phyloP scores from a whole-genome alignment of 805 yeast genomes.

The Candida rishiriensis region DNA sequence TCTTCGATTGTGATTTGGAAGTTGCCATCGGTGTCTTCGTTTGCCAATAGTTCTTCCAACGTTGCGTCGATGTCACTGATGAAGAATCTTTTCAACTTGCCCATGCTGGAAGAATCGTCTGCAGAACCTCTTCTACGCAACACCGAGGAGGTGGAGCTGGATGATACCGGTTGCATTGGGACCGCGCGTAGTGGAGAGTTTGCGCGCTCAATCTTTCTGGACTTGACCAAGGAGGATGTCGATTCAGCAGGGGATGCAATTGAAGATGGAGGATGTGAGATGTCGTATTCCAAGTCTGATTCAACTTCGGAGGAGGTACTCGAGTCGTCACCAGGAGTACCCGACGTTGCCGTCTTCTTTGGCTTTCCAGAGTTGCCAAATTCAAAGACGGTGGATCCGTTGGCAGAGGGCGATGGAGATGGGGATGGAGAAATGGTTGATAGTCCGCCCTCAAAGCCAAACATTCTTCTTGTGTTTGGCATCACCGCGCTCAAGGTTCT shows the following conservation, averaged over 20 bases:
- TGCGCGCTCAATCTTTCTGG: slow-evolving; percentile 10
- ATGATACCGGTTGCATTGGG: neutral
- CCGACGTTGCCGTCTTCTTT: neutral
- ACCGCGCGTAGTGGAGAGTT: slow-evolving; percentile 1
- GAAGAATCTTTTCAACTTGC: slow-evolving; percentile 48
- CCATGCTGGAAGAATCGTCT: slow-evolving; percentile 39
- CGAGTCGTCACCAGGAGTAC: neutral
- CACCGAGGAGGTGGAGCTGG: slow-evolving; percentile 1
- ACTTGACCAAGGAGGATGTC: slow-evolving; percentile 16
- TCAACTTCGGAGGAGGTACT: neutral
- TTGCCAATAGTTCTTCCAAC: slow-evolving; percentile 57
- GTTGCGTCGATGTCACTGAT: slow-evolving; percentile 75
- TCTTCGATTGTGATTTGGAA: slow-evolving; percentile 84
- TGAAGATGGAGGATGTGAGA: neutral
- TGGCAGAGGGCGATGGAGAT: slow-evolving; percentile 12
- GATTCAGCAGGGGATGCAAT: slow-evolving; percentile 15
- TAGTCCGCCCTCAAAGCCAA: slow-evolving; percentile 2
- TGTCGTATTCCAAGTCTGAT: slow-evolving; percentile 1
- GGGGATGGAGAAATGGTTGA: slow-evolving; percentile 2
- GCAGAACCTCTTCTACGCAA: slow-evolving; percentile 48
- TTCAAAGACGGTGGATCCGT: slow-evolving; percentile 16
- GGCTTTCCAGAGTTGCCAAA: slow-evolving; percentile 1
- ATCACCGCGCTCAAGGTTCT: slow-evolving; percentile 48
- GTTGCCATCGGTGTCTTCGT: slow-evolving; percentile 83
- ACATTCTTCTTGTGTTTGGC: slow-evolving; percentile 17